Evolutionary conservation across 768 basidiomycete genomes (phyloP).

Genomic region (Epithele typhae): DNA sequence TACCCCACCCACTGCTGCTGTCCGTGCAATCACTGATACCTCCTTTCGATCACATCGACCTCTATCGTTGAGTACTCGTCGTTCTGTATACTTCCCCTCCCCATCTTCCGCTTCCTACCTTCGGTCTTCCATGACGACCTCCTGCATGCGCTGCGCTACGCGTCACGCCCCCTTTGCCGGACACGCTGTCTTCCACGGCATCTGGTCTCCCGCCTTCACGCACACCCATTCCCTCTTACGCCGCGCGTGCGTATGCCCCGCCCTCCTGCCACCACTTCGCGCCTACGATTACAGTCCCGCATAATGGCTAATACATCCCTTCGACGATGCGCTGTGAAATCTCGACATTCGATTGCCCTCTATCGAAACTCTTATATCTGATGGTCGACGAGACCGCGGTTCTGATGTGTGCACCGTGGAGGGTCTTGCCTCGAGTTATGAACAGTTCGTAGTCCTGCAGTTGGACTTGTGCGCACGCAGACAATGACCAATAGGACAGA

Average conservation of each 20-base stretch:
- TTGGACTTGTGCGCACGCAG: too few relatives aligned
- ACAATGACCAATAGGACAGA: too few relatives aligned
- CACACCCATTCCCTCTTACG: not conserved
- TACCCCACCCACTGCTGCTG: not conserved
- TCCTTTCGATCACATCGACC: conserved; percentile 7
- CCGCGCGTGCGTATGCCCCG: not conserved
- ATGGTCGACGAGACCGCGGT: too few relatives aligned
- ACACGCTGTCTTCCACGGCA: not conserved
- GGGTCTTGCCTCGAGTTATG: too few relatives aligned
- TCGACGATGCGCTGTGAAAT: not conserved
- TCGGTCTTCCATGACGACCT: not conserved
- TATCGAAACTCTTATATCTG: too few relatives aligned
- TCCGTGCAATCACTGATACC: conserved; percentile 11
- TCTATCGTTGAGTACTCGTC: not conserved
- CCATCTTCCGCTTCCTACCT: not conserved
- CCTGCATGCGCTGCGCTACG: too few relatives aligned
- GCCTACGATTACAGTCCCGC: conserved; percentile 11
- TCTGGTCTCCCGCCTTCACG: not conserved
- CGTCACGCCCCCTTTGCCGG: too few relatives aligned
- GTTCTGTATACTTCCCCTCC: not conserved
- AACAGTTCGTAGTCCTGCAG: too few relatives aligned
- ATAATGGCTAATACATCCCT: conserved; percentile 15
- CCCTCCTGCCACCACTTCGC: not conserved
- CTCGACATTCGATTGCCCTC: too few relatives aligned
- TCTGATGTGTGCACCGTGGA: too few relatives aligned